phyloP scores from a whole-genome alignment of 2,329 filamentous ascomycete species.

The Talaromyces albobiverticillius region DNA sequence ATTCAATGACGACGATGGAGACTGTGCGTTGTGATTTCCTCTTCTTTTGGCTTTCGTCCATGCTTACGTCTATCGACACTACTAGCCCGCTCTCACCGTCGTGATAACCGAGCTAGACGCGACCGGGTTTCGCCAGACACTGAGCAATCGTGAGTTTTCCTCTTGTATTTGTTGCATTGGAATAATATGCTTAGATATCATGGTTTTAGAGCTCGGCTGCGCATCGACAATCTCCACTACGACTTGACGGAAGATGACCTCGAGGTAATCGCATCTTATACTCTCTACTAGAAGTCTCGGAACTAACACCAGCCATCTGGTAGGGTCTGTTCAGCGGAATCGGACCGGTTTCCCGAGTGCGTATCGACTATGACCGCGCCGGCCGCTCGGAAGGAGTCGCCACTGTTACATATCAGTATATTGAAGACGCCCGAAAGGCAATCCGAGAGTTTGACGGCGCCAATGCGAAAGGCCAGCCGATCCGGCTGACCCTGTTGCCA shows the following conservation, averaged over 20 bases:
- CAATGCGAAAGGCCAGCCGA: conserved; percentile 86
- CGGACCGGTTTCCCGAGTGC: conserved; percentile 66
- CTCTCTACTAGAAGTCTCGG: not conserved
- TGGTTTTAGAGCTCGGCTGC: conserved; percentile 67
- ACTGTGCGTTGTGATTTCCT: conserved; percentile 32
- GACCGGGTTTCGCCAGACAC: conserved; percentile 35
- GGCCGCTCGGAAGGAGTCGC: conserved; percentile 84
- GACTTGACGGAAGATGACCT: conserved; percentile 83
- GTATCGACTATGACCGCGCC: conserved; percentile 79
- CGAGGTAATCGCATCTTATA: conserved; percentile 52
- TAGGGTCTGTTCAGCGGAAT: conserved; percentile 80
- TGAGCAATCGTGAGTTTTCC: conserved; percentile 33
- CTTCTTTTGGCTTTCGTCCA: not conserved
- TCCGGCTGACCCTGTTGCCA: conserved; percentile 68
- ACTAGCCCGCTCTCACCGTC: conserved; percentile 43
- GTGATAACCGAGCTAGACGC: conserved; percentile 36
- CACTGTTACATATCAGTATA: conserved; percentile 73
- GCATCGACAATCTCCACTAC: conserved; percentile 88
- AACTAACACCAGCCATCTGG: not conserved
- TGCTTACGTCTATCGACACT: conserved; percentile 21
- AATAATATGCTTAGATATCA: conserved; percentile 35
- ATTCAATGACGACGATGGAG: conserved; percentile 74
- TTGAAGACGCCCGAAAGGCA: conserved; percentile 69
- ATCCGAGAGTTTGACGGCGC: conserved; percentile 81
- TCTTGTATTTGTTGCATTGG: not conserved